These are phyloP conservation scores for Clarireedia homoeocarpa DNA, from an alignment of 2,329 filamentous ascomycete species.

Conservation along the genomic window DNA sequence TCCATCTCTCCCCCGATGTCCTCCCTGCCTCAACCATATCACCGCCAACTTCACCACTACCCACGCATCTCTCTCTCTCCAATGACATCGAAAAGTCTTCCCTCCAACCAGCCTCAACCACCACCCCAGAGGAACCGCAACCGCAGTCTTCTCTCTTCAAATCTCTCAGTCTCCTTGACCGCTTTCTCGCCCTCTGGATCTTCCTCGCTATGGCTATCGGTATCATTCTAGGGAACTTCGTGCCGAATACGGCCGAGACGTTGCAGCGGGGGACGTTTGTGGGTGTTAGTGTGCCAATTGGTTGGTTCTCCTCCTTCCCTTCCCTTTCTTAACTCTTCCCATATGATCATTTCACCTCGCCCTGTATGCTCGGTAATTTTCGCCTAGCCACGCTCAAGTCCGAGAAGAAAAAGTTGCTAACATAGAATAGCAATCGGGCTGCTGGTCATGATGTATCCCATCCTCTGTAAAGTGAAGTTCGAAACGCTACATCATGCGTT, in stretches of 20 bases:
- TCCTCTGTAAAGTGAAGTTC: conserved; percentile 77
- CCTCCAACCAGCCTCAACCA: too few species aligned
- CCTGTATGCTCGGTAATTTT: too few species aligned
- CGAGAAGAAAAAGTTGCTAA: background rate
- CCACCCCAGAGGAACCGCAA: background rate
- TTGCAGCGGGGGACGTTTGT: conserved; percentile 55
- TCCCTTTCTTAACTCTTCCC: background rate
- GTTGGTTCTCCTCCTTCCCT: conserved; percentile 30
- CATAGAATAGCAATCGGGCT: conserved; percentile 58
- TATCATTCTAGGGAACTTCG: conserved; percentile 56
- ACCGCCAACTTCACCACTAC: background rate
- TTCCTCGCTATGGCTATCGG: conserved; percentile 59
- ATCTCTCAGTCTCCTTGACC: conserved; percentile 39
- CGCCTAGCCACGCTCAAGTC: too few species aligned
- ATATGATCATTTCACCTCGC: too few species aligned
- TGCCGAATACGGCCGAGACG: conserved; percentile 44
- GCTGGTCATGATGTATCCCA: conserved; percentile 91
- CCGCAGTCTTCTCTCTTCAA: conserved; percentile 16
- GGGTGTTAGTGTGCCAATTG: conserved; percentile 55
- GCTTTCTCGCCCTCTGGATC: conserved; percentile 50
- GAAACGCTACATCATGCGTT: conserved; percentile 66
- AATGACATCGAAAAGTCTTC: too few species aligned
- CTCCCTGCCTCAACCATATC: background rate
- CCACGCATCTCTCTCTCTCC: background rate
- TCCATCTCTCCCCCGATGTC: too few species aligned